Percentiles rank a stretch among this genome's conserved stretches.
These are phyloP conservation scores for Parasitella parasitica DNA, from an alignment of 371 early-diverging fungal genomes.

Conservation along the genomic window DNA sequence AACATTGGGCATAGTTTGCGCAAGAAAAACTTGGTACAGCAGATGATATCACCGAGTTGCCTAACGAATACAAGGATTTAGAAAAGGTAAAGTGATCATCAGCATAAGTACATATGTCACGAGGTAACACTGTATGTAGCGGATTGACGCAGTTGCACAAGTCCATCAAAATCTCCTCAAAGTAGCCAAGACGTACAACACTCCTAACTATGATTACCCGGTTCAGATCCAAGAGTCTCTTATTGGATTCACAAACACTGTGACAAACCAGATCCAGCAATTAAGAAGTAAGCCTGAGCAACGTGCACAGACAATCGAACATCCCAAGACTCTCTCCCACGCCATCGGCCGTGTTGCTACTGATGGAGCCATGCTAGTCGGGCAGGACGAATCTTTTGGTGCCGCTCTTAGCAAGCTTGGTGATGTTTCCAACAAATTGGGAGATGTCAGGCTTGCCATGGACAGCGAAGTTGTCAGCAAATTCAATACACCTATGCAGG, in stretches of 20 bases:
- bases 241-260: slow-evolving; percentile 63
- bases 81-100: slow-evolving; percentile 54
- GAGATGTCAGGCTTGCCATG: slow-evolving; percentile 74
- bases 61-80: slow-evolving; percentile 85
- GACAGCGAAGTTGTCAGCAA: slow-evolving; percentile 67
- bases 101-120: too few relatives aligned
- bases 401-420: slow-evolving; percentile 85
- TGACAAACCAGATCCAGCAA: slow-evolving; percentile 63
- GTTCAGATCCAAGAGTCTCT: slow-evolving; percentile 73
- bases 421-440: slow-evolving; percentile 78
- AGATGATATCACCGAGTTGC: slow-evolving; percentile 85
- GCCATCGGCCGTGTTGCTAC: slow-evolving; percentile 73
- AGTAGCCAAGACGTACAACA: slow-evolving; percentile 72
- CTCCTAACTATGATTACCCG: slow-evolving; percentile 77
- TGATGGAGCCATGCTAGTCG: slow-evolving; percentile 64
- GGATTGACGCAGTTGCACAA: slow-evolving; percentile 66
- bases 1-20: slow-evolving; percentile 62
- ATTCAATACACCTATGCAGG: slow-evolving; percentile 75
- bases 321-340: slow-evolving; percentile 68
- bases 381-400: slow-evolving; percentile 76
- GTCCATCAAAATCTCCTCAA: slow-evolving; percentile 71
- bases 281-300: slow-evolving; percentile 58
- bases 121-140: too few relatives aligned
- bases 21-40: slow-evolving; percentile 84
- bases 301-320: slow-evolving; percentile 41